phyloP scores from a whole-genome alignment of 768 basidiomycete species.

The Hygrophorus pudorinus region DNA sequence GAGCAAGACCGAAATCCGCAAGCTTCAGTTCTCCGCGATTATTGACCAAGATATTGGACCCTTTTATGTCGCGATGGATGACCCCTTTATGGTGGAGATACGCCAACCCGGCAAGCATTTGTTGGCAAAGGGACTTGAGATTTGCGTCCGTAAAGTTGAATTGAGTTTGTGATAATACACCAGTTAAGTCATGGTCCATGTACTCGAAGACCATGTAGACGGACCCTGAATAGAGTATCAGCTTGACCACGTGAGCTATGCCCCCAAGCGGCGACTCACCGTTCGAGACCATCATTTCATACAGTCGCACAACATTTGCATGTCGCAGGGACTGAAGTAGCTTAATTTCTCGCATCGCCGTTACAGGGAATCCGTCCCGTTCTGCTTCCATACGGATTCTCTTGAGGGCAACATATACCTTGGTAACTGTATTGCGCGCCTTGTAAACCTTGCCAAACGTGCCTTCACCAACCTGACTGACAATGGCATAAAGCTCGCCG shows the following conservation, averaged over 20 bases:
- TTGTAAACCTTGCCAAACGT: slow-evolving; percentile 99
- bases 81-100: slow-evolving; percentile 95
- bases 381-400: slow-evolving; percentile 97
- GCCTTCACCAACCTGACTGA: slow-evolving; percentile 94
- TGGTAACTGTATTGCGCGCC: slow-evolving; percentile 75
- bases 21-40: slow-evolving; percentile 90
- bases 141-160: slow-evolving; percentile 80
- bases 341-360: slow-evolving; percentile 98
- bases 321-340: slow-evolving; percentile 87
- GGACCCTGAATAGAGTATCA: slow-evolving; percentile 44
- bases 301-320: slow-evolving; percentile 77
- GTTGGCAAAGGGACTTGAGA: slow-evolving; percentile 89
- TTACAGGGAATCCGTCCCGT: slow-evolving; percentile 96
- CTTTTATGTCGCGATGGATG: slow-evolving; percentile 98
- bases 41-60: slow-evolving; percentile 93
- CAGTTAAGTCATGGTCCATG: slow-evolving; percentile 97
- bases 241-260: background rate
- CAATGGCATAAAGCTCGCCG: slow-evolving; percentile 69
- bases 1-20: slow-evolving; percentile 93
- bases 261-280: slow-evolving; percentile 37
- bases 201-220: slow-evolving; percentile 99
- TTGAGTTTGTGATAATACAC: slow-evolving; percentile 84
- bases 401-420: slow-evolving; percentile 80
- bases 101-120: slow-evolving; percentile 91
- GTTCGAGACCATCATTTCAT: slow-evolving; percentile 99